Base-by-base conservation (phyloP, 768 basidiomycete species). In the Mycena galopus region DNA sequence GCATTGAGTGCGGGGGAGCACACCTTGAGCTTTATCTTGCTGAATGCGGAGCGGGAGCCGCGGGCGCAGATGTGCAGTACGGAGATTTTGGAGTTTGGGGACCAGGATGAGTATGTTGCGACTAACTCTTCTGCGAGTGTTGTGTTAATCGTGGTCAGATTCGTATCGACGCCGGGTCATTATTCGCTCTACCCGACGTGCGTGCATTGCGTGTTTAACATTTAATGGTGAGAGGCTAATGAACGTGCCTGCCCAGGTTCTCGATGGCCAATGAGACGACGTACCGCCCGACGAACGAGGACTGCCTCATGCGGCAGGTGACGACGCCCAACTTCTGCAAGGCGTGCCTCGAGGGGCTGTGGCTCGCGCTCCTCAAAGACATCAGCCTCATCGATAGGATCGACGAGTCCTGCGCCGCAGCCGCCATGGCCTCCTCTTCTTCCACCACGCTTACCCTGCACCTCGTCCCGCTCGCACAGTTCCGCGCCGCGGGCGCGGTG, bases 241-340 rank as follows among this genome's bases (percentile, higher is more conserved):
- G 27, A 12, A 32, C 37, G 9, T 10, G 39, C n/a, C n/a, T n/a
- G 8, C 7, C 23, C 72, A 93, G 93, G 23, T 94, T 87, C 77
- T 92, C 91, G 0, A 85, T 90, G 37, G 79, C 83, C 44, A 93
- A 94, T 75, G 79, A 80, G 62, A 94, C 92, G 0, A 87, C 88
- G 4, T 95, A 92, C 80, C 88, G 94, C n/a, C 94, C 94, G 4
- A 95, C 94, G 3, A 93, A 94, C 73, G 91, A 93, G 71, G 92
- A 91, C 79, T 95, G 94, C 78, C 88, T 95, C 57, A 95, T 95
- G 94, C 92, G 94, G 50, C 82, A 83, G 64, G 91, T 94, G 50
- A 90, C 87, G 32, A 85, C 87, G 0, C 90, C 93, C 65, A 88
- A 92, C 77, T 93, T 95, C 78, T 95, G 94, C 85, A 89, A 85